These are phyloP conservation scores for Copromyces sp. DNA, from an alignment of 495 filamentous ascomycete species.

Conservation along the genomic window DNA sequence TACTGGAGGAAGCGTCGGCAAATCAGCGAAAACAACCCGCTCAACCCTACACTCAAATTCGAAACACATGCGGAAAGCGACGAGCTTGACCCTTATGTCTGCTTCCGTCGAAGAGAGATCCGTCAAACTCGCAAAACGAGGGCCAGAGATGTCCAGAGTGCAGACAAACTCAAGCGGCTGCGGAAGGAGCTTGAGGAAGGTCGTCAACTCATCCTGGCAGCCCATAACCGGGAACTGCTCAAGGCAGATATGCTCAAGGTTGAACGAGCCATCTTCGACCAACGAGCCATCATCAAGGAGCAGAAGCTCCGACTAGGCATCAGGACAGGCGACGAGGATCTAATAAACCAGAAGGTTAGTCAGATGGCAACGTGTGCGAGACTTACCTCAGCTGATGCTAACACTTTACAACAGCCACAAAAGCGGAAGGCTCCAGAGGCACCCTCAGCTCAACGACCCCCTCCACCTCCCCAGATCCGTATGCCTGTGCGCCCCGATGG, in stretches of 20 bases:
- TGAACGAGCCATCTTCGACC: conserved; percentile 68
- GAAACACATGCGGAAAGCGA: conserved; percentile 89
- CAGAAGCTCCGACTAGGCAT: conserved; percentile 80
- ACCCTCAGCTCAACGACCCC: conserved; percentile 43
- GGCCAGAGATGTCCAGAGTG: conserved; percentile 83
- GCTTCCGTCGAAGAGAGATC: conserved; percentile 92
- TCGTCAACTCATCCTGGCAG: conserved; percentile 64
- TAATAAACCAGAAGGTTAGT: conserved; percentile 84
- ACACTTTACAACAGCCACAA: conserved; percentile 38
- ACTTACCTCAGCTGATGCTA: conserved; percentile 26
- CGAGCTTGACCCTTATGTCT: conserved; percentile 94
- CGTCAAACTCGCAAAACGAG: conserved; percentile 91
- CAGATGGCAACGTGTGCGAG: not conserved
- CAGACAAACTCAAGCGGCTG: conserved; percentile 85
- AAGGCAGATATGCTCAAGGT: conserved; percentile 65
- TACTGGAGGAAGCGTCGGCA: conserved; percentile 76
- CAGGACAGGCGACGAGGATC: conserved; percentile 88
- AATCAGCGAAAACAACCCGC: conserved; percentile 50
- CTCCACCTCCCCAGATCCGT: conserved; percentile 44
- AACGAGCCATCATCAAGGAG: conserved; percentile 69
- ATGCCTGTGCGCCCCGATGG: conserved; percentile 62
- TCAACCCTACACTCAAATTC: conserved; percentile 77
- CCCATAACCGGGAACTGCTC: conserved; percentile 66
- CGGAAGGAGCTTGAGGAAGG: conserved; percentile 88
- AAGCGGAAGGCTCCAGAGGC: conserved; percentile 58